A percentile compares a stretch with the other conserved stretches of the same genome.
Evolutionary conservation across 2,329 filamentous ascomycete genomes (phyloP).

Genomic region (Cladosporium sp.): DNA sequence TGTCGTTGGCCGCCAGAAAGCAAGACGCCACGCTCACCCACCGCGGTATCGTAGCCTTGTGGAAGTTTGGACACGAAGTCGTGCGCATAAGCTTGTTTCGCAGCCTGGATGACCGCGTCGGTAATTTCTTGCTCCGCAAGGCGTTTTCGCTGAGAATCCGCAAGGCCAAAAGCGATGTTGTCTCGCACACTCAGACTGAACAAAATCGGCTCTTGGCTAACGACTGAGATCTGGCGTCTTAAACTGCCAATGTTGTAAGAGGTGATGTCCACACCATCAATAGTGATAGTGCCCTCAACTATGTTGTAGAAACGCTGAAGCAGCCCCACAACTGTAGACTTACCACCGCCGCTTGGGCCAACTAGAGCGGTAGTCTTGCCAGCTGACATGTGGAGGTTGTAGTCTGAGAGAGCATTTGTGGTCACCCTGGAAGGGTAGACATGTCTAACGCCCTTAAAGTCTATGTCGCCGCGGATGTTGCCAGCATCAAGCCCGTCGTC

Average conservation of each 20-base stretch:
- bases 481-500: slow-evolving; percentile 66
- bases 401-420: slow-evolving; percentile 76
- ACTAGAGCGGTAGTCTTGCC: slow-evolving; percentile 54
- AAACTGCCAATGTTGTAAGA: slow-evolving; percentile 56
- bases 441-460: slow-evolving; percentile 75
- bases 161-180: slow-evolving; percentile 52
- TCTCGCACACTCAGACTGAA: slow-evolving; percentile 63
- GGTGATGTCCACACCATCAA: slow-evolving; percentile 58
- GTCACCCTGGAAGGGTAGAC: slow-evolving; percentile 92
- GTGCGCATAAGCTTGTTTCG: slow-evolving; percentile 54
- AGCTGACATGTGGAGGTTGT: slow-evolving; percentile 54
- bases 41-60: slow-evolving; percentile 66
- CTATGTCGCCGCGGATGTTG: slow-evolving; percentile 67
- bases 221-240: slow-evolving; percentile 57
- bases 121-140: slow-evolving; percentile 58
- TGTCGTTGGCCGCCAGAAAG: slow-evolving; percentile 79
- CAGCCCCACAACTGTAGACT: slow-evolving; percentile 40
- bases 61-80: slow-evolving; percentile 59
- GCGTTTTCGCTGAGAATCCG: slow-evolving; percentile 55
- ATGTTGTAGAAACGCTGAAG: slow-evolving; percentile 58
- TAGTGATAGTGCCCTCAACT: slow-evolving; percentile 49
- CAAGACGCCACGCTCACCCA: slow-evolving; percentile 74
- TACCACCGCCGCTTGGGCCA: slow-evolving; percentile 43
- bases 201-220: slow-evolving; percentile 60
- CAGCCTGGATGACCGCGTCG: slow-evolving; percentile 52